Evolutionary conservation across 192 early-diverging fungal species (phyloP).

Genomic region (Lobosporangium transversale): DNA sequence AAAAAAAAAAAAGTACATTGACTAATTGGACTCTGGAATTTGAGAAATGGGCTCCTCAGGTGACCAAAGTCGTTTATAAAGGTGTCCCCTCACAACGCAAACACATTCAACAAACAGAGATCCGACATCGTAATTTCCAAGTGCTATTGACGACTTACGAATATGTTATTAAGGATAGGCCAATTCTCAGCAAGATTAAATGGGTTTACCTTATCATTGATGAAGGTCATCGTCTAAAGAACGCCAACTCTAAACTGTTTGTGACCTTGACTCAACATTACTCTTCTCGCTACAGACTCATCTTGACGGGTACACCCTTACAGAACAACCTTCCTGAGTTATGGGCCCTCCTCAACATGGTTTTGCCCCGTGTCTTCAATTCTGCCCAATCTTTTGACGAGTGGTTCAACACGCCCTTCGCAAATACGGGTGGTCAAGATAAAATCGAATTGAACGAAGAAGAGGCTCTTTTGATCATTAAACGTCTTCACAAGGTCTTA

Average conservation of each 20-base stretch:
- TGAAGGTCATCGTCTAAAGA: conserved; percentile 99
- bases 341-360: conserved; percentile 97
- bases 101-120: conserved; percentile 71
- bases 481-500: conserved; percentile 94
- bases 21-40: conserved; percentile 98
- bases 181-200: conserved; percentile 87
- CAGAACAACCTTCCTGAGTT: conserved; percentile 98
- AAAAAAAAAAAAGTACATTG: conserved; percentile 82
- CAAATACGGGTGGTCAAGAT: conserved; percentile 81
- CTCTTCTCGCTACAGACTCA: conserved; percentile 88
- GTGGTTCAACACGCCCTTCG: conserved; percentile 98
- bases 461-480: conserved; percentile 96
- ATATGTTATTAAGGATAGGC: conserved; percentile 93
- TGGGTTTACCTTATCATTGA: conserved; percentile 99
- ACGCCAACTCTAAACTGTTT: conserved; percentile 87
- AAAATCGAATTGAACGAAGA: conserved; percentile 97
- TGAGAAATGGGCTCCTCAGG: conserved; percentile 96
- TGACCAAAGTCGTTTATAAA: conserved; percentile 93
- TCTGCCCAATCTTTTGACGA: conserved; percentile 98
- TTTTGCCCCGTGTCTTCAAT: conserved; percentile 96
- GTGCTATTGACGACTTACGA: conserved; percentile 97
- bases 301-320: conserved; percentile 98
- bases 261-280: conserved; percentile 90
- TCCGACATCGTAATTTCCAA: conserved; percentile 87
- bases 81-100: conserved; percentile 82